phyloP scores from a whole-genome alignment of 2,329 filamentous ascomycete species.

The Fusarium sp. region DNA sequence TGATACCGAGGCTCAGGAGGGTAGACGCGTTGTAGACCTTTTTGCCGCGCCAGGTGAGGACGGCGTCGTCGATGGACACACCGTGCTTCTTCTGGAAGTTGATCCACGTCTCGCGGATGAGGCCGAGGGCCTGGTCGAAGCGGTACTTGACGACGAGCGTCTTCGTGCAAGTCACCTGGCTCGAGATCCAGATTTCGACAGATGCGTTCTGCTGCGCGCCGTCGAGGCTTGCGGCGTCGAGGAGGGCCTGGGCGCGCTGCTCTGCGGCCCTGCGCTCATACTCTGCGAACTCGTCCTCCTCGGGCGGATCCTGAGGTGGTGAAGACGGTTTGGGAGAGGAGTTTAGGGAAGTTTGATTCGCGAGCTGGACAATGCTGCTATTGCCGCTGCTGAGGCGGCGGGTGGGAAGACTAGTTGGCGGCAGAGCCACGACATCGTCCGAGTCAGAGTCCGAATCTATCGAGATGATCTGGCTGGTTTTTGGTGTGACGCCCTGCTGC shows the following conservation, averaged over 20 bases:
- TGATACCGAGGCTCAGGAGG: conserved; percentile 77
- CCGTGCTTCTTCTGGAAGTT: conserved; percentile 67
- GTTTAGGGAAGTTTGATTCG: conserved; percentile 13
- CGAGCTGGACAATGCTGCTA: conserved; percentile 35
- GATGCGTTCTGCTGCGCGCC: conserved; percentile 41
- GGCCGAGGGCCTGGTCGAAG: conserved; percentile 76
- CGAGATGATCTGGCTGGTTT: conserved; percentile 44
- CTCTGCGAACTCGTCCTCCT: conserved; percentile 61
- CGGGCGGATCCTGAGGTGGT: conserved; percentile 24
- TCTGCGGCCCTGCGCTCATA: conserved; percentile 62
- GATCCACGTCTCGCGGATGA: conserved; percentile 81
- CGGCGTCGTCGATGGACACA: conserved; percentile 66
- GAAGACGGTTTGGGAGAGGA: conserved; percentile 11
- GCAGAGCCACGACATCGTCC: conserved; percentile 21
- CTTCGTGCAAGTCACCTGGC: conserved; percentile 73
- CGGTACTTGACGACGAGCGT: conserved; percentile 71
- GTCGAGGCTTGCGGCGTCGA: conserved; percentile 22
- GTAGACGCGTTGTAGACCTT: conserved; percentile 84
- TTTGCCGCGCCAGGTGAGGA: conserved; percentile 85
- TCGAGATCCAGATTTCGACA: conserved; percentile 67
- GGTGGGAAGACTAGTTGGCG: neutral
- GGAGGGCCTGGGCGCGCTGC: conserved; percentile 49
- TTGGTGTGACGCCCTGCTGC: neutral
- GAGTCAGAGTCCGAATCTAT: conserved; percentile 54
- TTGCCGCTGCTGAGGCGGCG: neutral